Conservation (phyloP, 2,329 filamentous ascomycete species). For the Fusarium longipes region DNA sequence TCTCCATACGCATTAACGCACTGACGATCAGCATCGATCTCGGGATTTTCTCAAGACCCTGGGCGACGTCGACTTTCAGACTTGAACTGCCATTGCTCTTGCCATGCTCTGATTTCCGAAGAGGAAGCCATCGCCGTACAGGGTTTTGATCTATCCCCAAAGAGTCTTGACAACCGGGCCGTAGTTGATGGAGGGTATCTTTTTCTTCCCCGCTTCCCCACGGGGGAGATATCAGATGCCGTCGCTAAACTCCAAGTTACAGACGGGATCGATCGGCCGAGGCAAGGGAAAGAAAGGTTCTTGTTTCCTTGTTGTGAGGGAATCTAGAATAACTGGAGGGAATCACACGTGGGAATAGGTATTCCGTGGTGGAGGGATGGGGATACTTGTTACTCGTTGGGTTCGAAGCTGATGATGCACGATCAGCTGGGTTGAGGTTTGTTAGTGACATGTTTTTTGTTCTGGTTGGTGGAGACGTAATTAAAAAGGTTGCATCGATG, state of each 20-base stretch:
- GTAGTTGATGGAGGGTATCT: conserved; percentile 15
- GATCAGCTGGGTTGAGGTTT: conserved; percentile 35
- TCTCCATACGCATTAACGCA: not conserved
- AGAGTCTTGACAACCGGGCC: conserved; percentile 30
- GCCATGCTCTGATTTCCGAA: conserved; percentile 31
- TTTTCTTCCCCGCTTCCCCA: conserved; percentile 34
- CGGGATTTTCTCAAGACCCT: not conserved
- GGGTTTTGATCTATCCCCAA: conserved; percentile 26
- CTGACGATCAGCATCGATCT: not conserved
- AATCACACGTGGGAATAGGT: conserved; percentile 20
- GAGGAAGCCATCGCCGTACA: conserved; percentile 39
- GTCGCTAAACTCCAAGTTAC: not conserved
- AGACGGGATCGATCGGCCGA: conserved; percentile 15
- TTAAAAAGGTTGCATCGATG: conserved; percentile 13
- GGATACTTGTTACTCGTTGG: not conserved
- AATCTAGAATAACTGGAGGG: not conserved
- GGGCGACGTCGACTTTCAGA: conserved; percentile 21
- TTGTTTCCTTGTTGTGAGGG: not conserved
- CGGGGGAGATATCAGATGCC: conserved; percentile 23
- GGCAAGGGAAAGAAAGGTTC: conserved; percentile 6
- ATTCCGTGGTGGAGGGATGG: conserved; percentile 1
- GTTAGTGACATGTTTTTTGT: not conserved
- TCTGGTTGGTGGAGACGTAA: conserved; percentile 33
- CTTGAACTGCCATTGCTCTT: not conserved
- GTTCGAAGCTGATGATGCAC: conserved; percentile 18